Conservation (phyloP, 2,329 filamentous ascomycete species). For the Lachnellula suecica region DNA sequence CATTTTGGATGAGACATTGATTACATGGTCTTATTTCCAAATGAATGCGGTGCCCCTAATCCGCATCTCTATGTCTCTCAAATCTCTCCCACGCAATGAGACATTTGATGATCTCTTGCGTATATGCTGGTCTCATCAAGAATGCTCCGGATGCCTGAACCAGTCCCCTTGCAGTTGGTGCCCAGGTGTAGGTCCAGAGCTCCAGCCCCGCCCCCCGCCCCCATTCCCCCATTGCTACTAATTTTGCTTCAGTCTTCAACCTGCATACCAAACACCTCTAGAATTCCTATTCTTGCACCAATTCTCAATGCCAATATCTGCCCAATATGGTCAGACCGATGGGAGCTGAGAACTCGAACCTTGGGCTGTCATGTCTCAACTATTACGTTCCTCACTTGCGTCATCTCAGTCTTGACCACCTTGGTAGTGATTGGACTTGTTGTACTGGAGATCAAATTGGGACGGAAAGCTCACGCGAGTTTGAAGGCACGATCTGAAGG, state of each 20-base stretch:
- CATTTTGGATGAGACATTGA: no score
- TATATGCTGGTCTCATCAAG: constrained; percentile 51
- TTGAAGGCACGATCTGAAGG: constrained; percentile 20
- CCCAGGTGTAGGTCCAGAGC: constrained; percentile 25
- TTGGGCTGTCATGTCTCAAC: constrained; percentile 44
- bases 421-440: constrained; percentile 19
- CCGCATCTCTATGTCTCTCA: not conserved
- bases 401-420: constrained; percentile 35
- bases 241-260: constrained; percentile 37
- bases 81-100: not conserved
- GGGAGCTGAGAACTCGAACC: constrained; percentile 40
- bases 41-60: no score
- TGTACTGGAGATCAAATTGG: constrained; percentile 5
- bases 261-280: constrained; percentile 51
- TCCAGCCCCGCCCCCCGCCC: not conserved
- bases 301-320: constrained; percentile 50
- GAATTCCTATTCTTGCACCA: constrained; percentile 48
- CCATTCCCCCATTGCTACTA: not conserved
- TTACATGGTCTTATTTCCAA: no score
- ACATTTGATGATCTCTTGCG: constrained; percentile 38
- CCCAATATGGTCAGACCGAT: constrained; percentile 48
- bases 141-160: constrained; percentile 46
- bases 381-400: constrained; percentile 38
- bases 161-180: constrained; percentile 30
- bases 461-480: constrained; percentile 3